Base-by-base conservation (phyloP, 2,329 filamentous ascomycete genomes). In the Trichoderma semiorbis region DNA sequence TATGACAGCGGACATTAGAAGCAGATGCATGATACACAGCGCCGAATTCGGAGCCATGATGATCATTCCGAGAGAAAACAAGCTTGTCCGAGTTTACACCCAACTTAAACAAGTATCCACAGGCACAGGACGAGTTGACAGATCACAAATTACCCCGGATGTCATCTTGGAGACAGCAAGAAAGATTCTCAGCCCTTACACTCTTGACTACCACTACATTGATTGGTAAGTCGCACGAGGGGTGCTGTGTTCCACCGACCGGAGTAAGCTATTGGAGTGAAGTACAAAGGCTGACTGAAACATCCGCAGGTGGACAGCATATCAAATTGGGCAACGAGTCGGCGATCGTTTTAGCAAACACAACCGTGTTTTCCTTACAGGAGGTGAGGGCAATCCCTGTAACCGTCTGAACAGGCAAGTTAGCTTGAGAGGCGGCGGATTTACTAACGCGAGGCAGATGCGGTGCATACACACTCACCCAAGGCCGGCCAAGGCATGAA, bases 401-500 rank as follows among this genome's bases (percentile, higher is more conserved):
- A 28, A 91, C 89, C 1, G 87, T 88, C 0, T 85, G 21, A 36
- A 39, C 18, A 26, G 16, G 32, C 16, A 5, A 30, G 21, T 12
- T 24, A 24, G n/a, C 11, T 7, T 21, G 26, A 16, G 12, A 18
- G 24, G 24, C 34, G 34, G 16, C 32, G 43, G 57, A 72, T 55
- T 39, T 68, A 57, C 30, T 50, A 50, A 65, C 50, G 12, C 26
- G 14, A 24, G 64, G 77, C 55, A 69, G 91, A 89, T 79, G 90
- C 86, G 1, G 85, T 88, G 1, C 82, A 87, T 77, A 83, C 85
- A 10, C 78, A 84, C 85, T 21, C 83, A 63, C 89, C 89, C 21
- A 92, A 92, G 76, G 90, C 89, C 0, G 90, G 90, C 3, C 90
- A 92, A 76, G 91, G 91, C 11, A 92, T 93, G 90, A 93, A 93